A percentile compares a stretch with the other conserved stretches of the same genome.
Evolutionary conservation across 2,329 filamentous ascomycete genomes (phyloP).

Genomic region (Aspergillus uvarum): DNA sequence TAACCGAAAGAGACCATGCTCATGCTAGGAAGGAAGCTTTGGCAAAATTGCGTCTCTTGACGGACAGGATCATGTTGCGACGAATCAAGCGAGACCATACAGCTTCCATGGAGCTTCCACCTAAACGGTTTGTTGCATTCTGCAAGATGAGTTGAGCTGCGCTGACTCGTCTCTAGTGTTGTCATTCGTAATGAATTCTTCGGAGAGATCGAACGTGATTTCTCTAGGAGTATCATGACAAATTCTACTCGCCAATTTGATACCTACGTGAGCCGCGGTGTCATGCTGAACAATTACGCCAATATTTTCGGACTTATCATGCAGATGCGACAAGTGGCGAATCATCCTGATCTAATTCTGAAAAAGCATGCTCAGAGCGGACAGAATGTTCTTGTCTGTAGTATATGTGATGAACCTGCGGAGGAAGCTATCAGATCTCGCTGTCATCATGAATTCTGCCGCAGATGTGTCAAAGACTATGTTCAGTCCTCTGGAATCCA

Average conservation of each 20-base stretch:
- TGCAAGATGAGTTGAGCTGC: background rate
- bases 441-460: conserved; percentile 92
- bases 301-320: conserved; percentile 99
- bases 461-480: conserved; percentile 76
- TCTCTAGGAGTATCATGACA: conserved; percentile 93
- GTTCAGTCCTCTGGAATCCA: conserved; percentile 70
- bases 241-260: conserved; percentile 87
- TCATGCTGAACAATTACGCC: conserved; percentile 95
- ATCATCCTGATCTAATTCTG: conserved; percentile 90
- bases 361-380: conserved; percentile 84
- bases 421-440: conserved; percentile 91
- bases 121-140: conserved; percentile 65
- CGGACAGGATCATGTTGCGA: conserved; percentile 91
- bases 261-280: conserved; percentile 90
- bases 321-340: conserved; percentile 97
- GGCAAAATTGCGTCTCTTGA: conserved; percentile 79
- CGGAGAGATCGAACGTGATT: conserved; percentile 91
- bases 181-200: conserved; percentile 94
- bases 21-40: conserved; percentile 68
- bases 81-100: conserved; percentile 93
- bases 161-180: conserved; percentile 49
- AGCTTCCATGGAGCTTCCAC: conserved; percentile 90
- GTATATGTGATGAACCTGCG: conserved; percentile 93
- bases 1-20: conserved; percentile 56
- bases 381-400: conserved; percentile 86